Base-by-base conservation (phyloP, 345 rosid genomes). In the Moricandia arvensis region DNA sequence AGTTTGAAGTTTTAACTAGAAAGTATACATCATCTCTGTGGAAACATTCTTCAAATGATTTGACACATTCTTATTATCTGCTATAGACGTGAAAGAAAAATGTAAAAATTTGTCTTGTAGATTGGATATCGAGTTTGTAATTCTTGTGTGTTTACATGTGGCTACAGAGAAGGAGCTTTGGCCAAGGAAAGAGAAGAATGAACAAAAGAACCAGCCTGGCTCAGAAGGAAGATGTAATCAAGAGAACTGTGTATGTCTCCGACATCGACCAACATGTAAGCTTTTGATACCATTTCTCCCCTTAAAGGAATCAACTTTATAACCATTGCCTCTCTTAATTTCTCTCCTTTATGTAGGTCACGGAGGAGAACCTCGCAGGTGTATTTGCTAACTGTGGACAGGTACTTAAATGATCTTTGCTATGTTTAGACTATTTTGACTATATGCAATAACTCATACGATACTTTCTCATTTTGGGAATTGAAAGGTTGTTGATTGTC, bases 311-410 rank as follows among this genome's bases (percentile, higher is more conserved):
- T n/a, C 29, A 51, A 43, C 34, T 16, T 29, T 29, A 29, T 29
- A 29, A 29, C 31, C 31, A 29, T 4, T 1, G 33, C 72, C 24
- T 65, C 68, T 65, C 45, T 59, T 35, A 8, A 30, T 12, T 69
- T 45, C 58, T 31, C 24, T 76, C 9, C 26, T 75, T 29, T 88
- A n/a, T n/a, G 45, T 73, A 79, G 99, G 93, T 95, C 43, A 92
- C 99, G 1, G 98, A 95, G 76, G 99, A 95, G 85, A 91, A 86
- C 77, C 96, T 95, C 64, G 99, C 99, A 1, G 86, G 88, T 65
- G 87, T 95, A 67, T 95, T 95, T 81, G 77, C 81, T 66, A 83
- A 83, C 4, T 92, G 93, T 67, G 99, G 99, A 60, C 96, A 87
- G 83, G 99, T 95, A 77, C 65, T 54, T 47, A 0, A 54, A 63